Conservation (phyloP, 2,329 filamentous ascomycete species). For the Alternaria solani region DNA sequence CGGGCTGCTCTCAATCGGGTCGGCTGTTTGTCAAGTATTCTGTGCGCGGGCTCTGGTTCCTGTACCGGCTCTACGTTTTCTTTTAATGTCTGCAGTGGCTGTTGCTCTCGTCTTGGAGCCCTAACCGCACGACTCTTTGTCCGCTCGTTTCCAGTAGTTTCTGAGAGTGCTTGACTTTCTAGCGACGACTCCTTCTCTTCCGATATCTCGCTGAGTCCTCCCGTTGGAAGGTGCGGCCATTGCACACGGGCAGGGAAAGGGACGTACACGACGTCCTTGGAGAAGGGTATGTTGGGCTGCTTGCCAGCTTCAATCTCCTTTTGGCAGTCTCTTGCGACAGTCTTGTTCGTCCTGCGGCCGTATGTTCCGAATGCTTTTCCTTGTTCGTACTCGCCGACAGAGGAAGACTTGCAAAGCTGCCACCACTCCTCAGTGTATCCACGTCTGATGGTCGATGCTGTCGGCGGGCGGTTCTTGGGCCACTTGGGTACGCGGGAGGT, state of each 20-base stretch:
- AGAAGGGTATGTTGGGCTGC: slow-evolving; percentile 59
- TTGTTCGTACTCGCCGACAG: slow-evolving; percentile 58
- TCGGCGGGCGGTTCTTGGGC: slow-evolving; percentile 55
- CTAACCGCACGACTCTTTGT: slow-evolving; percentile 37
- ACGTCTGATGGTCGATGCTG: slow-evolving; percentile 53
- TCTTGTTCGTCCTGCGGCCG: slow-evolving; percentile 57
- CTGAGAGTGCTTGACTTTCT: slow-evolving; percentile 52
- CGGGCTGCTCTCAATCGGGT: slow-evolving; percentile 47
- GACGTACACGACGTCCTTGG: slow-evolving; percentile 58
- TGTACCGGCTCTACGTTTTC: slow-evolving; percentile 48
- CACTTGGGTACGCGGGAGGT: slow-evolving; percentile 58
- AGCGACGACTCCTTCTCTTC: slow-evolving; percentile 52
- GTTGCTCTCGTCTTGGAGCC: slow-evolving; percentile 34
- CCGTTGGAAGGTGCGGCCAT: slow-evolving; percentile 45
- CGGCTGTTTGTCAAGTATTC: slow-evolving; percentile 46
- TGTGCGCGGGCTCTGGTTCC: slow-evolving; percentile 37
- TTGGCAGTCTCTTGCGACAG: slow-evolving; percentile 60
- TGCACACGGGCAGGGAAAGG: slow-evolving; percentile 53
- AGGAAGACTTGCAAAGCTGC: slow-evolving; percentile 59
- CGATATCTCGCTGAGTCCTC: slow-evolving; percentile 50
- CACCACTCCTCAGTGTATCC: slow-evolving; percentile 62
- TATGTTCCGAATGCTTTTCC: slow-evolving; percentile 58
- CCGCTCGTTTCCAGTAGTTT: slow-evolving; percentile 58
- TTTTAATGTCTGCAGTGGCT: slow-evolving; percentile 41
- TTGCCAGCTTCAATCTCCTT: slow-evolving; percentile 58